Conservation (phyloP, 768 basidiomycete genomes). For the Hydnum rufescens region DNA sequence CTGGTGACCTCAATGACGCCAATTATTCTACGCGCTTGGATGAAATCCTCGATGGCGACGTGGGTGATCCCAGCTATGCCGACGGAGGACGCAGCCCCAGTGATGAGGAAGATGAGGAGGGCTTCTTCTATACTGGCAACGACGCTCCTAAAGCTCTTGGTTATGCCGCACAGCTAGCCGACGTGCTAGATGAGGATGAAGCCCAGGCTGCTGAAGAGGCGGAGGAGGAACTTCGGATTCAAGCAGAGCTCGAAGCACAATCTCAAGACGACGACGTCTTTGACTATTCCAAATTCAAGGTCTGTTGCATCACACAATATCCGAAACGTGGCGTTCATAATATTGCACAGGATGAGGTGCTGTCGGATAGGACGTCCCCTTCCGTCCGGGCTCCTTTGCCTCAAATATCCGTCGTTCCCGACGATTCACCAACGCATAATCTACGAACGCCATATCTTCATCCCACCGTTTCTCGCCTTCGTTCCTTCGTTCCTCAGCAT, state of each 20-base stretch:
- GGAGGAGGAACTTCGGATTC: conserved; percentile 19
- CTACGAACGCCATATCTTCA: conserved; percentile 11
- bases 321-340: too few relatives aligned
- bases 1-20: not conserved
- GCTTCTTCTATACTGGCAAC: conserved; percentile 53
- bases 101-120: conserved; percentile 27
- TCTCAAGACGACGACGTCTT: too few relatives aligned
- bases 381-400: conserved; percentile 1
- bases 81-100: conserved; percentile 1
- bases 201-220: conserved; percentile 28
- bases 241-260: conserved; percentile 16
- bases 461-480: conserved; percentile 29
- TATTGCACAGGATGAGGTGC: not conserved
- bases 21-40: conserved; percentile 53
- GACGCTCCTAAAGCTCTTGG: conserved; percentile 31
- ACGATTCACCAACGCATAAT: conserved; percentile 3
- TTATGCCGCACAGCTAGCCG: conserved; percentile 49
- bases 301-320: not conserved
- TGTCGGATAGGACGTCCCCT: conserved; percentile 2
- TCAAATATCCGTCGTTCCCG: conserved; percentile 1
- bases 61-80: conserved; percentile 8
- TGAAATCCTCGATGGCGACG: conserved; percentile 33
- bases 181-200: conserved; percentile 46
- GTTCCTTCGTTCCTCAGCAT: conserved; percentile 26
- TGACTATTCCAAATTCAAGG: too few relatives aligned